These are phyloP conservation scores for Agrocybe chaxingu DNA, from an alignment of 768 basidiomycete species.

Conservation along the genomic window DNA sequence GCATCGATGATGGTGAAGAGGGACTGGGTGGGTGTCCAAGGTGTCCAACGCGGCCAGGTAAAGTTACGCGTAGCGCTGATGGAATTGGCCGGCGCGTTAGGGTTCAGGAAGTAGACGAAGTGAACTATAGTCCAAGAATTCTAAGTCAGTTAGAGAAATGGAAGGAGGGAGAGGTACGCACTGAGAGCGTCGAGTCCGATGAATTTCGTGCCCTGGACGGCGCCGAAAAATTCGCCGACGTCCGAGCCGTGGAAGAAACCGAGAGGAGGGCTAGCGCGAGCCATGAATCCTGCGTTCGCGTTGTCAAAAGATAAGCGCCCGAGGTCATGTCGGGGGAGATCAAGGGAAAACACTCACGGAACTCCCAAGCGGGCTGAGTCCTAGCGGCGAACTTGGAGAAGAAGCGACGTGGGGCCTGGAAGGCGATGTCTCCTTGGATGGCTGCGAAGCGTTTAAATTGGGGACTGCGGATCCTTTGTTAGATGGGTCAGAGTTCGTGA, in stretches of 20 bases:
- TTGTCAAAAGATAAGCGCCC: too few relatives aligned
- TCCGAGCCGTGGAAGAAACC: constrained; percentile 20
- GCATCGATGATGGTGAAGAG: constrained; percentile 19
- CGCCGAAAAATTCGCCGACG: constrained; percentile 15
- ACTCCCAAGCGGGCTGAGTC: constrained; percentile 10
- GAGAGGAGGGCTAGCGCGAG: constrained; percentile 18
- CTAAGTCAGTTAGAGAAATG: not conserved
- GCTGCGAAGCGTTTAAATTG: constrained; percentile 39
- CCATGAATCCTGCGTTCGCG: constrained; percentile 25
- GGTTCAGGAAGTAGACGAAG: constrained; percentile 12
- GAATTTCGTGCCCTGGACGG: constrained; percentile 10
- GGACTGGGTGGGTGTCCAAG: constrained; percentile 13
- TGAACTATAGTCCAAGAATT: constrained; percentile 8
- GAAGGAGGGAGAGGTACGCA: not conserved
- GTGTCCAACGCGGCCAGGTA: constrained; percentile 15
- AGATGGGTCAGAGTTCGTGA: not conserved
- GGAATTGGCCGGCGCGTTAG: constrained; percentile 11
- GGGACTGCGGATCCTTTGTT: constrained; percentile 20
- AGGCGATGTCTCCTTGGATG: constrained; percentile 33
- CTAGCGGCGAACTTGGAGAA: constrained; percentile 24
- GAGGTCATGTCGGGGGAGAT: not conserved
- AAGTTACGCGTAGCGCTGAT: constrained; percentile 16
- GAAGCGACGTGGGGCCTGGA: constrained; percentile 34
- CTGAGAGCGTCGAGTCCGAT: constrained; percentile 17
- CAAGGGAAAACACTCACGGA: constrained; percentile 2